Conservation (phyloP, 192 early-diverging fungal species). For the Powellomyces hirtus region DNA sequence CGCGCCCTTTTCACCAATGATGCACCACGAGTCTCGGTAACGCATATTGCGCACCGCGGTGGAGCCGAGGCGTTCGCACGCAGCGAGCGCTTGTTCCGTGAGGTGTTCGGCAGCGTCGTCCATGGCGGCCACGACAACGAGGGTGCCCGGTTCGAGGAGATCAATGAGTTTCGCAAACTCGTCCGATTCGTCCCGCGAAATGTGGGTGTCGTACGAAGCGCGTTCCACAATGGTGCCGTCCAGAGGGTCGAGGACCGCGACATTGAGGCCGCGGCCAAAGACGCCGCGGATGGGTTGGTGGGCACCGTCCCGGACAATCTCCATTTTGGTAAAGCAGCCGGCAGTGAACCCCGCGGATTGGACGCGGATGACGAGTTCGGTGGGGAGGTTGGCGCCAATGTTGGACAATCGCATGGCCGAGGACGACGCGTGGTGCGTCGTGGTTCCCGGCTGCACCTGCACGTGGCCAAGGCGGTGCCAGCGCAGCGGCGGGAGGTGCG, state of each 20-base stretch:
- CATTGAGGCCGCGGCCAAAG: slow-evolving; percentile 70
- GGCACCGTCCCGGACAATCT: slow-evolving; percentile 48
- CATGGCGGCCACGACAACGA: slow-evolving; percentile 64
- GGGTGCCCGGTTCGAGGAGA: slow-evolving; percentile 60
- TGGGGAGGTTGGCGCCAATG: slow-evolving; percentile 37
- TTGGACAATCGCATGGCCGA: slow-evolving; percentile 35
- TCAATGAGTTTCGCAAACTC: slow-evolving; percentile 69
- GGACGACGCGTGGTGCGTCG: no score
- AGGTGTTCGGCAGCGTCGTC: slow-evolving; percentile 75
- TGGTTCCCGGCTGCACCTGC: slow-evolving; percentile 20
- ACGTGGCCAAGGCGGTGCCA: slow-evolving; percentile 16
- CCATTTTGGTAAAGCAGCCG: slow-evolving; percentile 72
- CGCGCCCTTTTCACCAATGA: slow-evolving; percentile 77
- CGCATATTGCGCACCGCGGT: slow-evolving; percentile 48
- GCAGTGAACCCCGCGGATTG: slow-evolving; percentile 72
- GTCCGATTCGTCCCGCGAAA: slow-evolving; percentile 54
- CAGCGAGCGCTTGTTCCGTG: slow-evolving; percentile 54
- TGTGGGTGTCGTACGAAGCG: slow-evolving; percentile 73
- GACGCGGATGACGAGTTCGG: slow-evolving; percentile 52
- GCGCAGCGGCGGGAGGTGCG: no score
- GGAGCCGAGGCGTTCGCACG: slow-evolving; percentile 64
- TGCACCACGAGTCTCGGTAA: slow-evolving; percentile 79
- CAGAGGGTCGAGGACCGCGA: slow-evolving; percentile 71
- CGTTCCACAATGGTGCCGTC: slow-evolving; percentile 66
- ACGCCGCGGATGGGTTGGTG: slow-evolving; percentile 46